Conservation (phyloP, 2,329 filamentous ascomycete species). For the Alternaria brassicicola region DNA sequence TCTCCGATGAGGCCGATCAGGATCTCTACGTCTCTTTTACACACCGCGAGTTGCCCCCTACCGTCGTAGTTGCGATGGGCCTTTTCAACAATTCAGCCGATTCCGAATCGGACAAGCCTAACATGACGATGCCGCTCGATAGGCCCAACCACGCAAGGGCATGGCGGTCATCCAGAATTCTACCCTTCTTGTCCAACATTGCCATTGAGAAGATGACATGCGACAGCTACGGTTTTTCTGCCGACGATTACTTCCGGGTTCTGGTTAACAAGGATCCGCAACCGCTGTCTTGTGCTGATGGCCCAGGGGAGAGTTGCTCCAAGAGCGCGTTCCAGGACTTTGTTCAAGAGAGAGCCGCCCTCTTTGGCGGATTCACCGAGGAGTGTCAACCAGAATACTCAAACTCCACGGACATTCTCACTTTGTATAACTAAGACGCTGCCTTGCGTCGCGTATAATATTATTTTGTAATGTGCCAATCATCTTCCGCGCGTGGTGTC, state of each 20-base stretch:
- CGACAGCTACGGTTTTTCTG: constrained; percentile 60
- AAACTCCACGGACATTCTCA: constrained; percentile 52
- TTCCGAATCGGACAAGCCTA: constrained; percentile 59
- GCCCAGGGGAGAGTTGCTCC: constrained; percentile 59
- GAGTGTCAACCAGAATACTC: constrained; percentile 52
- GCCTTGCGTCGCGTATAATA: background rate
- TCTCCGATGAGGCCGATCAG: constrained; percentile 57
- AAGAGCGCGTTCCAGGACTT: constrained; percentile 52
- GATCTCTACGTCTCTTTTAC: constrained; percentile 73
- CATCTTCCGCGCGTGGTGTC: background rate
- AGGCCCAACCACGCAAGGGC: constrained; percentile 67
- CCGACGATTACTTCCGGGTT: constrained; percentile 59
- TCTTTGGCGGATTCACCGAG: constrained; percentile 53
- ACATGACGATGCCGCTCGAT: constrained; percentile 68
- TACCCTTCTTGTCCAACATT: constrained; percentile 70
- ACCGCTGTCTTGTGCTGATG: constrained; percentile 57
- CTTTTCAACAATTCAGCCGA: constrained; percentile 72
- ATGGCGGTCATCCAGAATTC: constrained; percentile 67
- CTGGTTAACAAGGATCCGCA: constrained; percentile 60
- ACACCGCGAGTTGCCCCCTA: constrained; percentile 71
- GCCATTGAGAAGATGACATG: constrained; percentile 71
- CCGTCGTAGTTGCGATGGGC: constrained; percentile 69
- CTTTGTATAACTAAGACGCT: constrained; percentile 15
- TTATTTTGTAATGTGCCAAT: background rate
- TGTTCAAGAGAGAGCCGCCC: constrained; percentile 50